Evolutionary conservation across 495 filamentous ascomycete genomes (phyloP), one percentile per base, ranked within the genome.

Genomic region (Penicillium herquei): DNA sequence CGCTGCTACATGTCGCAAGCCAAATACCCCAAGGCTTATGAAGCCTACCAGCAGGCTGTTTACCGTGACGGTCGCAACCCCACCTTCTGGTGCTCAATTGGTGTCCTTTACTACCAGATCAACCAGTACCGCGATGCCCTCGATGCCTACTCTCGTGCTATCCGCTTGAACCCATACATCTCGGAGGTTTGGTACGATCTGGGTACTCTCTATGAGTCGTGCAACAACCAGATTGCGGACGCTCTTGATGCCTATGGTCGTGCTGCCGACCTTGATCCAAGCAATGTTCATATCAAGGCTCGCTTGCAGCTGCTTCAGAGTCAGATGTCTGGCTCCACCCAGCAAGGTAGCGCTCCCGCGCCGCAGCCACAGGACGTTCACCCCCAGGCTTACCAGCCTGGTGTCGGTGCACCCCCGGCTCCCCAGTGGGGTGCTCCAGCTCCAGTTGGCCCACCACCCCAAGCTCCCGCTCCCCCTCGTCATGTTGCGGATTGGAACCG

Each of bases 101-200:
- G 94, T 67, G 94, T 99, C 14, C 84, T 99, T 37, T 99, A 99
- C 68, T 99, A 98, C 75, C 94, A 99, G 75, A 99, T 99, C 78
- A 99, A 99, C 70, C 94, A 99, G 79, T 99, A 99, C 71, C 87
- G 94, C 48, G 94, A 99, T 79, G 94, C 94, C 14, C 84, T 99
- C 48, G 94, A 99, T 81, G 94, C 94, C 57, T 99, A 99, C 74
- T 96, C 92, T 61, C 91, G 94, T 56, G 94, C 94, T 41, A 99
- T 99, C 64, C 90, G 94, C 55, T 77, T 99, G 65, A 99, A 98
- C 68, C 94, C 94, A 2, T 96, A 95, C 78, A 99, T 99, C 59
- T 98, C 94, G 5, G 94, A 99, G 70, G 94, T 99, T 39, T 99
- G 94, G 94, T 99, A 98, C 73, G 95, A 99, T 75, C 77, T 99